These are phyloP conservation scores for Talaromyces borbonicus DNA, from an alignment of 495 filamentous ascomycete genomes.

Conservation along the genomic window DNA sequence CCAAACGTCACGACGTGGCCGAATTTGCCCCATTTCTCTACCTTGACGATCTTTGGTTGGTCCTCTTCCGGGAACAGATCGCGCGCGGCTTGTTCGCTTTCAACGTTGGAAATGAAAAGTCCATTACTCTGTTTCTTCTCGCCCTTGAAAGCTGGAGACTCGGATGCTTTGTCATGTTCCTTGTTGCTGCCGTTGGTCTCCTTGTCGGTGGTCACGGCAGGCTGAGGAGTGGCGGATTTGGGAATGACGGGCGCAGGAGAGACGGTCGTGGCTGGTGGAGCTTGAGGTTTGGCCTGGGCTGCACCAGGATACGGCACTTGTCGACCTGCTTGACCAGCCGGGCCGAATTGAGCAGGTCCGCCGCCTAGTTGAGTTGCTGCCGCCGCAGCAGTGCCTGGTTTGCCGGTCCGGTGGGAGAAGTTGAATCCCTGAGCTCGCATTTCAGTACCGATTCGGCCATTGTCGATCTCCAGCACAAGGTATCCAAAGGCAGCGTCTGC, in stretches of 20 bases:
- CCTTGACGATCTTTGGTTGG: constrained; percentile 60
- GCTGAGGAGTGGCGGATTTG: constrained; percentile 48
- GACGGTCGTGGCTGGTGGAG: constrained; percentile 24
- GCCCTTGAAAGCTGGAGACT: constrained; percentile 27
- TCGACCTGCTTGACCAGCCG: constrained; percentile 23
- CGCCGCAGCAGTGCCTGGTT: constrained; percentile 29
- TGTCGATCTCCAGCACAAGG: constrained; percentile 87
- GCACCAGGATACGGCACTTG: constrained; percentile 24
- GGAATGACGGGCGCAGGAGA: constrained; percentile 40
- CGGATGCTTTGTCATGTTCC: constrained; percentile 27
- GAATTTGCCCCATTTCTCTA: constrained; percentile 65
- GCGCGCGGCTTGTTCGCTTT: constrained; percentile 65
- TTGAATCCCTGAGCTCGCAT: constrained; percentile 99
- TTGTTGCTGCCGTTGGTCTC: constrained; percentile 30
- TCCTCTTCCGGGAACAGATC: constrained; percentile 76
- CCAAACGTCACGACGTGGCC: constrained; percentile 78
- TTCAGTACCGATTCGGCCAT: constrained; percentile 90
- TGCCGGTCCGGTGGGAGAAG: constrained; percentile 76
- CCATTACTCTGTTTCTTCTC: constrained; percentile 57
- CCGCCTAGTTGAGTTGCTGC: constrained; percentile 22
- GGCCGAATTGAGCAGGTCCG: constrained; percentile 36
- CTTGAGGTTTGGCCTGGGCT: constrained; percentile 20
- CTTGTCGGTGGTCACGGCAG: constrained; percentile 32
- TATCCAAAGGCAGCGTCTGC: constrained; percentile 96
- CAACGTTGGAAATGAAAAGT: constrained; percentile 74